Conservation (phyloP, 345 rosid genomes). For the Excoecaria agallocha region DNA sequence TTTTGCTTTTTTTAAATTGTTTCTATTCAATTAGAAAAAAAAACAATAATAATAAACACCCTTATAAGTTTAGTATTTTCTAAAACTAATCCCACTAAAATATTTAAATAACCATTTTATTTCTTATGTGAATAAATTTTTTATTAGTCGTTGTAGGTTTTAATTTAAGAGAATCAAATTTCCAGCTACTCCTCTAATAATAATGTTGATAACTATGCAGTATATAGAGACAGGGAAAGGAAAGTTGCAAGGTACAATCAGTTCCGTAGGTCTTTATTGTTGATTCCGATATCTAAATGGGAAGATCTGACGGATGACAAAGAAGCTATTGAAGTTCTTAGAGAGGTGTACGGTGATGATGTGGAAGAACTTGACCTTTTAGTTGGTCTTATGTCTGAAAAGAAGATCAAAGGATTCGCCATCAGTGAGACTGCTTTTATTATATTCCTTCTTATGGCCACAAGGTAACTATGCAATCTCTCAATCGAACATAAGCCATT, state of each 20-base stretch:
- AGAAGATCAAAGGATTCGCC: slow-evolving; percentile 62
- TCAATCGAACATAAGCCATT: too few relatives aligned
- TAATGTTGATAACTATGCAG: slow-evolving; percentile 14
- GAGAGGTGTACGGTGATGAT: slow-evolving; percentile 48
- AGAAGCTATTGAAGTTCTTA: slow-evolving; percentile 35
- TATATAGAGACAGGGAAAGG: slow-evolving; percentile 65
- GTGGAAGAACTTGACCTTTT: slow-evolving; percentile 55
- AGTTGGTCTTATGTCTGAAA: slow-evolving; percentile 65
- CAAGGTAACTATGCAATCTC: slow-evolving; percentile 31
- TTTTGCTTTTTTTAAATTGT: too few relatives aligned
- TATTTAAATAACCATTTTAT: too few relatives aligned
- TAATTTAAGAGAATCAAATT: too few relatives aligned
- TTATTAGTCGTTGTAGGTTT: too few relatives aligned
- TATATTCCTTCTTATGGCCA: slow-evolving; percentile 50
- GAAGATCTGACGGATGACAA: slow-evolving; percentile 58
- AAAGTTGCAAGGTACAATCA: slow-evolving; percentile 55
- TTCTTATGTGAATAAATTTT: neutral
- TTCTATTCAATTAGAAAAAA: too few relatives aligned
- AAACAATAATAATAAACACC: too few relatives aligned
- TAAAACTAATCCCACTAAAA: too few relatives aligned
- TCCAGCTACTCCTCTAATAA: too few relatives aligned
- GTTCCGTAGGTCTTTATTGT: slow-evolving; percentile 39
- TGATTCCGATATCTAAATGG: slow-evolving; percentile 55
- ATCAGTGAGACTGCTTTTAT: slow-evolving; percentile 62
- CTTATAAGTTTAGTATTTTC: too few relatives aligned